phyloP scores from a whole-genome alignment of 768 basidiomycete species.

The Lactarius pseudohatsudake region DNA sequence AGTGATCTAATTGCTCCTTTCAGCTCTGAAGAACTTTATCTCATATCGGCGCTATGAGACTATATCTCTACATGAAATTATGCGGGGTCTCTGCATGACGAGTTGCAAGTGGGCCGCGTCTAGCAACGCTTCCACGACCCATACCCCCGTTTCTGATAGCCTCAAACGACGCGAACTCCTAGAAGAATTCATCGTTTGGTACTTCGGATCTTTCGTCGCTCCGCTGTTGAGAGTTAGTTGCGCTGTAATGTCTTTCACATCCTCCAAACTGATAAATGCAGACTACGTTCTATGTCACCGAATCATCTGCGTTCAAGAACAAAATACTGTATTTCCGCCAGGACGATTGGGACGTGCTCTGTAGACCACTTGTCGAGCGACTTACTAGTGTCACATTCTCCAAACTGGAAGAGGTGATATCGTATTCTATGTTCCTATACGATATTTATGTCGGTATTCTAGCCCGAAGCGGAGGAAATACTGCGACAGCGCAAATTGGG shows the following conservation, averaged over 20 bases:
- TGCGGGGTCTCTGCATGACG: constrained; percentile 73
- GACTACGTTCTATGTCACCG: constrained; percentile 94
- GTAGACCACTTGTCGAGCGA: constrained; percentile 75
- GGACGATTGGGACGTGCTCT: constrained; percentile 88
- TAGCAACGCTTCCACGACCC: constrained; percentile 37
- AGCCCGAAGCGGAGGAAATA: constrained; percentile 66
- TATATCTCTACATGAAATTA: constrained; percentile 65
- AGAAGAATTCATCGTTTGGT: constrained; percentile 93
- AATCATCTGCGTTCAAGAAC: constrained; percentile 82
- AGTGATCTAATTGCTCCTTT: neutral
- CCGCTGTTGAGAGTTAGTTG: constrained; percentile 70
- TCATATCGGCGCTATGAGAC: constrained; percentile 78
- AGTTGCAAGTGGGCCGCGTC: constrained; percentile 81
- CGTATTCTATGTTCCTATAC: neutral
- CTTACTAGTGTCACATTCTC: constrained; percentile 70
- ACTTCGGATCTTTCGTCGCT: constrained; percentile 82
- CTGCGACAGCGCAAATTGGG: constrained; percentile 73
- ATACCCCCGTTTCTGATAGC: constrained; percentile 64
- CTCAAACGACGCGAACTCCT: constrained; percentile 77
- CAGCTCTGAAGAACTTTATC: constrained; percentile 78
- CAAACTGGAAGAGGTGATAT: constrained; percentile 62
- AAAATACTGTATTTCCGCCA: constrained; percentile 89
- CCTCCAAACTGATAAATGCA: constrained; percentile 35
- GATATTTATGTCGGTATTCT: constrained; percentile 1
- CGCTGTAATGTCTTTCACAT: neutral